A percentile compares a stretch with the other conserved stretches of the same genome.
Evolutionary conservation across 2,329 filamentous ascomycete species (phyloP).

Genomic region (Laburnicola sp.): DNA sequence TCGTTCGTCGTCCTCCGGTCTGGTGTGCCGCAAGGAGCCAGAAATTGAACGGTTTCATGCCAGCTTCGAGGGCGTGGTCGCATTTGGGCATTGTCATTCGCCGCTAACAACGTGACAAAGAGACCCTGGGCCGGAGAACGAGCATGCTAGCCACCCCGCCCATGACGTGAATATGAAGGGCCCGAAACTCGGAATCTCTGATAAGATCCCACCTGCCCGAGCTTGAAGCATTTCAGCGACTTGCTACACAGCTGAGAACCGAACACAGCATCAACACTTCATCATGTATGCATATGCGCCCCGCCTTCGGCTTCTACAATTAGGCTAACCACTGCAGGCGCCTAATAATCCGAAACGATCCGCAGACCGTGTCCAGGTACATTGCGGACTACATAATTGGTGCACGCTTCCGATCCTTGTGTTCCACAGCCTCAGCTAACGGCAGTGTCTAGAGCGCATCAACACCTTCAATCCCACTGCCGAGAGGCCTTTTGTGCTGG

Average conservation of each 20-base stretch:
- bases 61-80: conserved; percentile 13
- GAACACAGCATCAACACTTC: conserved; percentile 17
- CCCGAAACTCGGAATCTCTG: not conserved
- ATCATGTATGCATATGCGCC: conserved; percentile 41
- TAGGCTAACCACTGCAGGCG: conserved; percentile 61
- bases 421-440: conserved; percentile 28
- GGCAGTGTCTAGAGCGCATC: conserved; percentile 65
- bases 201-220: conserved; percentile 1
- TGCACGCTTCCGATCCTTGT: conserved; percentile 43
- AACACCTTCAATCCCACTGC: conserved; percentile 73
- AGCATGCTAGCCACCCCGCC: conserved; percentile 10
- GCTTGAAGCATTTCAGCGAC: conserved; percentile 7
- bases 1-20: conserved; percentile 24
- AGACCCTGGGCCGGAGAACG: conserved; percentile 21
- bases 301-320: conserved; percentile 17
- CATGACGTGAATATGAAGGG: conserved; percentile 9
- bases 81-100: conserved; percentile 23
- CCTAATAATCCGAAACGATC: conserved; percentile 78
- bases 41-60: conserved; percentile 11
- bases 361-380: conserved; percentile 69
- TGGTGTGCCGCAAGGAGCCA: conserved; percentile 15
- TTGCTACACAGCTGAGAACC: not conserved
- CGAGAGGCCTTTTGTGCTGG: conserved; percentile 76
- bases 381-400: conserved; percentile 80
- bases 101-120: conserved; percentile 32